Evolutionary conservation across 306 rosid genomes (phyloP).

Genomic region (Corylus avellana): DNA sequence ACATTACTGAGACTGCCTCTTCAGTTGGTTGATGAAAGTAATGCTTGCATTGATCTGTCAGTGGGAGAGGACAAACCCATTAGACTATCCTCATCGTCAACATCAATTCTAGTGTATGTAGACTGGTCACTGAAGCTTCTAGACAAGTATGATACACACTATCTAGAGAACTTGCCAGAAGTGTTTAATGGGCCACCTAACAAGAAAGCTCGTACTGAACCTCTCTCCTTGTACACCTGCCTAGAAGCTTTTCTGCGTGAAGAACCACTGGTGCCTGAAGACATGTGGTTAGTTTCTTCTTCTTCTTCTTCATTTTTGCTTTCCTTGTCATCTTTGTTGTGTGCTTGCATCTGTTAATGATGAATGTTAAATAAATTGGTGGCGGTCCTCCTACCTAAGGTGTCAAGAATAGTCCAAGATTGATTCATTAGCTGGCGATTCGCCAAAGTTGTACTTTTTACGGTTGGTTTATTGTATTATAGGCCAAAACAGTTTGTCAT

Average conservation of each 20-base stretch:
- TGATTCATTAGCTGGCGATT: not conserved
- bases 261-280: conserved; percentile 98
- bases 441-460: not conserved
- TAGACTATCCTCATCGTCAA: conserved; percentile 49
- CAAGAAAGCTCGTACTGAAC: conserved; percentile 92
- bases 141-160: conserved; percentile 65
- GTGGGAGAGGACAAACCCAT: conserved; percentile 74
- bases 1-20: conserved; percentile 61
- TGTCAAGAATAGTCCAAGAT: not conserved
- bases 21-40: conserved; percentile 70
- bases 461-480: not conserved
- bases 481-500: not conserved
- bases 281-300: conserved; percentile 83
- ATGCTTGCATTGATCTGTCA: conserved; percentile 75
- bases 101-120: conserved; percentile 59
- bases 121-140: conserved; percentile 86
- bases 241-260: conserved; percentile 95
- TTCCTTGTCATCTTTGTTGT: not conserved
- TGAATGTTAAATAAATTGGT: not conserved
- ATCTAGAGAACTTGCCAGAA: conserved; percentile 78
- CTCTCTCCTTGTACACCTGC: conserved; percentile 92
- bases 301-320: conserved; percentile 21
- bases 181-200: conserved; percentile 83
- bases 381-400: not conserved
- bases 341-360: not conserved